These are phyloP conservation scores for Botryotinia narcissicola DNA, from an alignment of 2,329 filamentous ascomycete species.

Conservation along the genomic window DNA sequence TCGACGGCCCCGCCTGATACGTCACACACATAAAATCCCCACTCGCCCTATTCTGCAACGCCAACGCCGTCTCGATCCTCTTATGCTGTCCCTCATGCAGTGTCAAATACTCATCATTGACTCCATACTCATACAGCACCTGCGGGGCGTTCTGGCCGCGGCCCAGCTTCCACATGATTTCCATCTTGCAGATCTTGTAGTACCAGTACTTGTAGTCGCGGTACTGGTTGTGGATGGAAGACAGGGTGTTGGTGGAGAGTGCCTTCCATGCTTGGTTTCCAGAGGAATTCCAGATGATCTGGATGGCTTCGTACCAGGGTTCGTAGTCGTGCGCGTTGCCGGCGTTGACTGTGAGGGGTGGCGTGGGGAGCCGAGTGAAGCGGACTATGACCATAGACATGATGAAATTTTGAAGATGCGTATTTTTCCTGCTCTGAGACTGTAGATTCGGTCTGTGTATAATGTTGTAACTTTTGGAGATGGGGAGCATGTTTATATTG, in stretches of 20 bases:
- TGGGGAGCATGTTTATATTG: background rate
- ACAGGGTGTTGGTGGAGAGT: background rate
- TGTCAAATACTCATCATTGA: background rate
- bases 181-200: background rate
- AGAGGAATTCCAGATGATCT: rapidly evolving
- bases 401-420: background rate
- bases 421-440: too few relatives aligned
- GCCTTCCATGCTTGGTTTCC: background rate
- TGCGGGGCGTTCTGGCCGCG: background rate
- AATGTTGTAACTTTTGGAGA: background rate
- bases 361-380: background rate
- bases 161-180: background rate
- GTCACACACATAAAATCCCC: background rate
- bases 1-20: background rate
- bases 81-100: background rate
- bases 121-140: background rate
- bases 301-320: background rate
- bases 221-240: background rate
- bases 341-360: background rate
- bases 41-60: background rate
- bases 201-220: background rate
- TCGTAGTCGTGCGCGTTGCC: background rate
- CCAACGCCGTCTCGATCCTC: background rate
- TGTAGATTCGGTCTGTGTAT: background rate
- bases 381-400: background rate